These are phyloP conservation scores for Epichloe aotearoae DNA, from an alignment of 2,329 filamentous ascomycete genomes.

Conservation along the genomic window DNA sequence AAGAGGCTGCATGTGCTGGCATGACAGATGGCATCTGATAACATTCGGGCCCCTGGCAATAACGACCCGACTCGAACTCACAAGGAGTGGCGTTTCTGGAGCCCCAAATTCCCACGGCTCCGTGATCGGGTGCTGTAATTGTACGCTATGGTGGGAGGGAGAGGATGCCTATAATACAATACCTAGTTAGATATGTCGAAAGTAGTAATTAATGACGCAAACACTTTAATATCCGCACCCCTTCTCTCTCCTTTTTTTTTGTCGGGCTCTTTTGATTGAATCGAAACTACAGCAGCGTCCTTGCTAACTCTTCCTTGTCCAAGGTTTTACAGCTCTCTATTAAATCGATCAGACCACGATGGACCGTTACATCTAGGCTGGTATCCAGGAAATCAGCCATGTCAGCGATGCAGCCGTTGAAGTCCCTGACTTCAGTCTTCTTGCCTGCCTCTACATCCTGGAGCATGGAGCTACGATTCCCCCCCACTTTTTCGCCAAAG, in stretches of 20 bases:
- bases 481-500: slow-evolving; percentile 33
- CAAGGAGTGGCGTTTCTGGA: not conserved
- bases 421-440: slow-evolving; percentile 41
- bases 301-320: slow-evolving; percentile 20
- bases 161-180: not conserved
- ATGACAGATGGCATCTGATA: not conserved
- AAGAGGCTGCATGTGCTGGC: not conserved
- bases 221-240: not conserved
- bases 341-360: slow-evolving; percentile 29
- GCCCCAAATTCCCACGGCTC: not conserved
- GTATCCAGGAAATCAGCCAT: slow-evolving; percentile 26
- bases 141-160: not conserved
- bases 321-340: slow-evolving; percentile 25
- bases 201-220: not conserved
- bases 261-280: too few species aligned
- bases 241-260: not conserved
- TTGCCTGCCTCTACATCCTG: slow-evolving; percentile 41
- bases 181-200: not conserved
- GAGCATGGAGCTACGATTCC: slow-evolving; percentile 47
- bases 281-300: slow-evolving; percentile 8
- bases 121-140: not conserved
- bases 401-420: slow-evolving; percentile 46
- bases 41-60: too few species aligned
- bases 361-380: slow-evolving; percentile 21
- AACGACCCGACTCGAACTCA: not conserved